Conservation (phyloP, 805 yeast genomes). For the Pichia rugopelliculosa region DNA sequence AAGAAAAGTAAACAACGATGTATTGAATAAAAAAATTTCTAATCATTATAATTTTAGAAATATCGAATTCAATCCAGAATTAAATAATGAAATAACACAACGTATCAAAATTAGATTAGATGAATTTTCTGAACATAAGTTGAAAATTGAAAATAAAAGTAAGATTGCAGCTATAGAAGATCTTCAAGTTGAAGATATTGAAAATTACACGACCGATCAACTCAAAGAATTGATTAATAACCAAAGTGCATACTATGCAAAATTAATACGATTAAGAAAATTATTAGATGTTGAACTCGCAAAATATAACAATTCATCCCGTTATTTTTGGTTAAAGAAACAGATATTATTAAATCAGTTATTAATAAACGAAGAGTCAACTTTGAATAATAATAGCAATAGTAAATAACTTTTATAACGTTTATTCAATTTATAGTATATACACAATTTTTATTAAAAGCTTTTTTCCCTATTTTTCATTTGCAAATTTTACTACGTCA, state of each 20-base stretch:
- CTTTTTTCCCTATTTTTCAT: slow-evolving; percentile 15
- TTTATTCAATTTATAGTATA: neutral
- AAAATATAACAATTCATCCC: slow-evolving; percentile 11
- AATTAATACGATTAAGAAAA: slow-evolving; percentile 14
- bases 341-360: slow-evolving; percentile 19
- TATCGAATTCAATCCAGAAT: slow-evolving; percentile 13
- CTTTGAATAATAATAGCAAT: neutral
- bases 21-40: slow-evolving; percentile 8
- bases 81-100: slow-evolving; percentile 6
- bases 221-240: slow-evolving; percentile 14
- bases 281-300: slow-evolving; percentile 19
- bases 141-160: slow-evolving; percentile 1
- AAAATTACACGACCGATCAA: slow-evolving; percentile 12
- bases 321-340: slow-evolving; percentile 23
- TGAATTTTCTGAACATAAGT: slow-evolving; percentile 1
- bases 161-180: slow-evolving; percentile 6
- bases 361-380: slow-evolving; percentile 4
- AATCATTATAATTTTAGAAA: slow-evolving; percentile 11
- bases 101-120: slow-evolving; percentile 9
- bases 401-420: neutral
- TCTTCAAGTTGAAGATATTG: slow-evolving; percentile 11
- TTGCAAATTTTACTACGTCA: slow-evolving; percentile 23
- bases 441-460: neutral
- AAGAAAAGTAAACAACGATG: slow-evolving; percentile 1
- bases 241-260: slow-evolving; percentile 18